Conservation (phyloP, 352 stramenopile genomes). For the Globisporangium perplexum region DNA sequence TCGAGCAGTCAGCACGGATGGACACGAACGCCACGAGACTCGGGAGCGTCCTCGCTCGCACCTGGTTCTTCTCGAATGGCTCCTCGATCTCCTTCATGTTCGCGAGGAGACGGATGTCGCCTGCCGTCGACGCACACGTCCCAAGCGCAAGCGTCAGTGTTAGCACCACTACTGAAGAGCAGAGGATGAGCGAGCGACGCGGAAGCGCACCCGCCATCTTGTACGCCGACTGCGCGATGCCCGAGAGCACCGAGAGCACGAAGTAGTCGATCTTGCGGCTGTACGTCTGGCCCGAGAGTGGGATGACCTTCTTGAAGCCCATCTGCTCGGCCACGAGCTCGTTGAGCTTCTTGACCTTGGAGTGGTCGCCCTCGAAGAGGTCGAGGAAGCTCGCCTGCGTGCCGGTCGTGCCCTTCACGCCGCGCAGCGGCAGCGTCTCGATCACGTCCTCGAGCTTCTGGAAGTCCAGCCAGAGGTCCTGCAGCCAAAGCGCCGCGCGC, state of each 20-base stretch:
- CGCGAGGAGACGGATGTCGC: slow-evolving; percentile 97
- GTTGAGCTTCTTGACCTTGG: slow-evolving; percentile 96
- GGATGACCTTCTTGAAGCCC: slow-evolving; percentile 96
- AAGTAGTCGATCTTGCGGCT: slow-evolving; percentile 98
- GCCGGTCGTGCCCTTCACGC: slow-evolving; percentile 98
- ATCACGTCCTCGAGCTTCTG: slow-evolving; percentile 95
- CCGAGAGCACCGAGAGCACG: slow-evolving; percentile 93
- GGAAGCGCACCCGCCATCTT: slow-evolving; percentile 92
- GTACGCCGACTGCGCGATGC: slow-evolving; percentile 97
- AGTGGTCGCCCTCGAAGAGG: slow-evolving; percentile 98
- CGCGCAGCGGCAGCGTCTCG: slow-evolving; percentile 94
- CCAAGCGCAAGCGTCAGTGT: neutral
- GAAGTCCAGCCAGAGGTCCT: slow-evolving; percentile 97
- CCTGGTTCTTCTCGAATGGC: slow-evolving; percentile 90
- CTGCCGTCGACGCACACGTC: no score
- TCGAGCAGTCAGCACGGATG: no score
- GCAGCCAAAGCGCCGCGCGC: slow-evolving; percentile 96
- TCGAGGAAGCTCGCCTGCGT: slow-evolving; percentile 99
- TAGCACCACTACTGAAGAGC: neutral
- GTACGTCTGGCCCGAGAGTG: slow-evolving; percentile 98
- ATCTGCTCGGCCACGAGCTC: slow-evolving; percentile 95
- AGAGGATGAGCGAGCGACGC: neutral
- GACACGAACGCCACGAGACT: no score
- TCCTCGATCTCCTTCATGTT: slow-evolving; percentile 99
- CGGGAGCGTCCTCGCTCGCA: no score